Base-by-base conservation (phyloP, 2,329 filamentous ascomycete species). In the Arachnomyces sp. region DNA sequence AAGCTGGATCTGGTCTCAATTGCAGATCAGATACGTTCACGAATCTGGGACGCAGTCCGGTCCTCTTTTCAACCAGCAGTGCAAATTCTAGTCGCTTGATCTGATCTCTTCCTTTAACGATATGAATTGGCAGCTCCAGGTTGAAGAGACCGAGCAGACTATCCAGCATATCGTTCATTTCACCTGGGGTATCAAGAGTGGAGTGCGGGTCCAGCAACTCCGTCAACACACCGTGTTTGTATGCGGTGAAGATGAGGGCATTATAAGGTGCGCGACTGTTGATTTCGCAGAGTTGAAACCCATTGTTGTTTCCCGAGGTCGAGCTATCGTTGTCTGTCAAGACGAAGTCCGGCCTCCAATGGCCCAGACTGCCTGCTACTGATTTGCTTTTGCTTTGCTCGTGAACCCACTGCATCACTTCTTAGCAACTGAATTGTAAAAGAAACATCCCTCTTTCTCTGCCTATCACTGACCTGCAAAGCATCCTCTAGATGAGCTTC, bases 1-100 rank as follows among this genome's bases (percentile, higher is more conserved):
- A 49, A 3, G 49, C 16, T 0, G 36, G 13, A 28, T 59, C 50
- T 1, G 55, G 44, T 2, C 62, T 38, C 1, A 68, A 41, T 11
- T 61, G 52, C 7, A 68, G 52, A 4, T 64, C 54, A 1, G 44
- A 44, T 0, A 61, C 63, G 0, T 44, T 50, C 12, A 67, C 55
- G 2, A 67, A 45, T 3, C 57, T 60, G 3, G 63, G 57, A 9
- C 38, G 53, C 18, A 54, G 42, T 12, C 60, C 57, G n/a, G 56
- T 52, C 4, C 52, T 52, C 31, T 47, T 49, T 41, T 45, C 34
- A 2, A 59, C 50, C 14, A 67, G 63, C 53, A 67, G 63, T 44
- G 61, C 51, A 16, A 68, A 64, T 29, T 68, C 63, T 0, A 65
- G 60, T 0, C 64, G 63, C n/a, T n/a, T n/a, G n/a, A n/a, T n/a